A percentile compares a stretch with the other conserved stretches of the same genome.
These are phyloP conservation scores for Fusarium sterilihyphosum DNA, from an alignment of 2,329 filamentous ascomycete species.

Conservation along the genomic window DNA sequence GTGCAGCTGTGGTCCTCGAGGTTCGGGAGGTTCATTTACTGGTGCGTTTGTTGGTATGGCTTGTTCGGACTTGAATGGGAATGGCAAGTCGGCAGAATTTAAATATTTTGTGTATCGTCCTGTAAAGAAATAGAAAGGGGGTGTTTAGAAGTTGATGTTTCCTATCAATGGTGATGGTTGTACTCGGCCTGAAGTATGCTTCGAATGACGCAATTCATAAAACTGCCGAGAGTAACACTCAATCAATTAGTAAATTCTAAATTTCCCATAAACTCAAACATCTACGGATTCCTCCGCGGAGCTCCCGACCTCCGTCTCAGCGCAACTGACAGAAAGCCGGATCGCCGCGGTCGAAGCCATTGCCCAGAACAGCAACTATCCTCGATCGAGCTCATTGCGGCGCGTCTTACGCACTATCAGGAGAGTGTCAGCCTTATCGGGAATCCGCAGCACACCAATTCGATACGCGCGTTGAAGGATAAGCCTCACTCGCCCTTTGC, in stretches of 20 bases:
- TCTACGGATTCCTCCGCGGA: background rate
- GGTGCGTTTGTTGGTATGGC: slow-evolving; percentile 68
- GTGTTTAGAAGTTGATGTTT: too few species aligned
- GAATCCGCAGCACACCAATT: slow-evolving; percentile 5
- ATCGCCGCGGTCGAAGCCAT: background rate
- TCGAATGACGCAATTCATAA: background rate
- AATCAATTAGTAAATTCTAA: background rate
- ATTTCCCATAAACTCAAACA: background rate
- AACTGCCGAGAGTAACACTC: background rate
- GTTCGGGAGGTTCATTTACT: slow-evolving; percentile 69
- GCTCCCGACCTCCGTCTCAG: background rate
- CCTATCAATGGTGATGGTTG: background rate
- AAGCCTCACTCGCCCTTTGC: slow-evolving; percentile 1
- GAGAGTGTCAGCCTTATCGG: background rate
- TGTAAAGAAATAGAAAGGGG: background rate
- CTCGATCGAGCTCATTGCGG: background rate
- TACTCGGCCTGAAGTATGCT: background rate
- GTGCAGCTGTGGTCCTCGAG: slow-evolving; percentile 63
- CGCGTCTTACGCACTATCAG: background rate
- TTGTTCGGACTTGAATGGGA: slow-evolving; percentile 64
- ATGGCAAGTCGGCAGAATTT: slow-evolving; percentile 56
- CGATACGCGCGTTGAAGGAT: background rate
- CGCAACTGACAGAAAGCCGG: background rate
- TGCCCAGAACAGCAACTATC: background rate
- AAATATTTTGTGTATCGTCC: slow-evolving; percentile 53